Evolutionary conservation across 1,284 basidiomycete genomes (phyloP).

Genomic region (Ustilago curta): DNA sequence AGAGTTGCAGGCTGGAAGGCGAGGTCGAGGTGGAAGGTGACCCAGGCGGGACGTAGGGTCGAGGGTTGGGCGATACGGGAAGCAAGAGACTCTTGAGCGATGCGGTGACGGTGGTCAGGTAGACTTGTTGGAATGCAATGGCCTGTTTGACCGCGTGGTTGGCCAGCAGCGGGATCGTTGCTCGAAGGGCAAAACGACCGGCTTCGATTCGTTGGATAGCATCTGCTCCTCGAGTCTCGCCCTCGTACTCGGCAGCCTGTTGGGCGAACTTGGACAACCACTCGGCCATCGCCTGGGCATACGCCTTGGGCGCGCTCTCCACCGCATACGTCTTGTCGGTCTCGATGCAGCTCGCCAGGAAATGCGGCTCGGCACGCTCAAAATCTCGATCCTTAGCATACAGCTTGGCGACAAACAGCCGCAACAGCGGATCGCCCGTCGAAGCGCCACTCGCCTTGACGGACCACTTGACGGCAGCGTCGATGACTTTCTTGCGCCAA

Average conservation of each 20-base stretch:
- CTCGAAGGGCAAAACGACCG: constrained; percentile 56
- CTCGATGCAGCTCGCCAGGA: constrained; percentile 46
- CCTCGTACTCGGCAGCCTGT: constrained; percentile 28
- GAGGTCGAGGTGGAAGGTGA: constrained; percentile 16
- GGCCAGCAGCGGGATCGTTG: constrained; percentile 49
- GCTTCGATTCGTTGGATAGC: constrained; percentile 55
- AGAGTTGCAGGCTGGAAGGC: constrained; percentile 39
- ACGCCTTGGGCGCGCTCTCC: constrained; percentile 45
- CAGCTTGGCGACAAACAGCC: constrained; percentile 59
- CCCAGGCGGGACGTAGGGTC: constrained; percentile 59
- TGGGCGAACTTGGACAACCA: constrained; percentile 52
- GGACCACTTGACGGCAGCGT: constrained; percentile 66
- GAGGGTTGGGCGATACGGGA: constrained; percentile 65
- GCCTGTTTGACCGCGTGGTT: constrained; percentile 34
- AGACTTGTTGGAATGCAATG: constrained; percentile 46
- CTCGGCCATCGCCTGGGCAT: constrained; percentile 56
- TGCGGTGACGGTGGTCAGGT: constrained; percentile 40
- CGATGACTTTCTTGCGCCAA: constrained; percentile 66
- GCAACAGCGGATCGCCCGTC: constrained; percentile 58
- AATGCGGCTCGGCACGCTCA: constrained; percentile 58
- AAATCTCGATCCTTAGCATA: constrained; percentile 43
- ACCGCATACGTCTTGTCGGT: constrained; percentile 35
- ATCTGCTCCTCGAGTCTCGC: constrained; percentile 36
- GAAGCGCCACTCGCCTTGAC: constrained; percentile 37
- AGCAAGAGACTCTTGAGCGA: constrained; percentile 58